phyloP scores from a whole-genome alignment of 768 basidiomycete genomes.

The Phaffia tasmanica region DNA sequence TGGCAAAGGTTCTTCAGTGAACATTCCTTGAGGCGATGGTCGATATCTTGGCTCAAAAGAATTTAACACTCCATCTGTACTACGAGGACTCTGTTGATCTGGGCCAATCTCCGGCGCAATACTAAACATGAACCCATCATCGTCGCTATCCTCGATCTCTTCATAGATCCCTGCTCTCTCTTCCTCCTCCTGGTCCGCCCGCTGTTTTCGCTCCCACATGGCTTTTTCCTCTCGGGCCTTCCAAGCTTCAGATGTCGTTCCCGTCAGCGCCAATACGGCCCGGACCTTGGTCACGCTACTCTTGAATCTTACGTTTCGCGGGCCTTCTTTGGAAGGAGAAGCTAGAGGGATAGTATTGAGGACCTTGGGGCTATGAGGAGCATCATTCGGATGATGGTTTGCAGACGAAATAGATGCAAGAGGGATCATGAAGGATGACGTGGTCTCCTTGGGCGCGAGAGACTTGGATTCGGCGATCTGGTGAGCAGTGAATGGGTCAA shows the following conservation, averaged over 20 bases:
- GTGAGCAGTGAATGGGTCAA: constrained; percentile 50
- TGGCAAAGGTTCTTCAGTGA: too few relatives aligned
- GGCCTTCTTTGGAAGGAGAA: too few relatives aligned
- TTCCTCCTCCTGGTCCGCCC: too few relatives aligned
- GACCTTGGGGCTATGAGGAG: not conserved
- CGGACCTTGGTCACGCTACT: not conserved
- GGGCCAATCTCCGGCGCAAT: too few relatives aligned
- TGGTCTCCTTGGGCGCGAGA: constrained; percentile 40
- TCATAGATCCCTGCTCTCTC: too few relatives aligned
- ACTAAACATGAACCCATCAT: too few relatives aligned
- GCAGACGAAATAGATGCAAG: not conserved
- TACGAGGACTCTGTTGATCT: too few relatives aligned
- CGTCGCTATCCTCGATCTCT: too few relatives aligned
- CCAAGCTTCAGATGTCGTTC: not conserved
- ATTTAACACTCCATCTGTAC: too few relatives aligned
- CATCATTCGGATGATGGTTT: not conserved
- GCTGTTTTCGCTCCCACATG: not conserved
- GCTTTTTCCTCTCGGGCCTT: not conserved
- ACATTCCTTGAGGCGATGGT: too few relatives aligned
- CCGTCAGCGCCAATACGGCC: not conserved
- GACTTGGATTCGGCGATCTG: constrained; percentile 45
- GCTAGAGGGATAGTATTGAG: too few relatives aligned
- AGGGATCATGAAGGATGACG: not conserved
- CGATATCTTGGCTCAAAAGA: too few relatives aligned
- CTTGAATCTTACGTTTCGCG: not conserved